Conservation (phyloP, 306 rosid genomes). For the Senna tora region DNA sequence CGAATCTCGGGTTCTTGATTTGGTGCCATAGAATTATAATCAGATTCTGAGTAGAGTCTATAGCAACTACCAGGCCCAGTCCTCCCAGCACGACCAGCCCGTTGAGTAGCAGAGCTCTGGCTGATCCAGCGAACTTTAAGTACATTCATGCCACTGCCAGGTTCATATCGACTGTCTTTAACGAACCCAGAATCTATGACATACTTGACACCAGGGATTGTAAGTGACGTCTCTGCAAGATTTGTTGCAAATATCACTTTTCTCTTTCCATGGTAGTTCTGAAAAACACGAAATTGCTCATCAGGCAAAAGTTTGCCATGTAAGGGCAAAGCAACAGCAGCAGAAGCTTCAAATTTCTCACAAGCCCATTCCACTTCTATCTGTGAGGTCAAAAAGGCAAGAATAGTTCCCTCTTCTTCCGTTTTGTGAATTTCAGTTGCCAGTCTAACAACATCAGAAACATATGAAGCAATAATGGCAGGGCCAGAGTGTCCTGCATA, state of each 20-base stretch:
- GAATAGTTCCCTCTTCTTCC: constrained; percentile 81
- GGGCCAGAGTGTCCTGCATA: constrained; percentile 46
- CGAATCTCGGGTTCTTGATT: constrained; percentile 96
- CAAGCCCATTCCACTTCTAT: constrained; percentile 97
- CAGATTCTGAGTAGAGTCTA: constrained; percentile 81
- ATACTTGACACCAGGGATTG: constrained; percentile 95
- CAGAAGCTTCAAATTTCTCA: constrained; percentile 63
- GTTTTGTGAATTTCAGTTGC: constrained; percentile 70
- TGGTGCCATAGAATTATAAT: constrained; percentile 65
- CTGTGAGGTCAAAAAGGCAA: constrained; percentile 94
- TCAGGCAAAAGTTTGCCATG: constrained; percentile 87
- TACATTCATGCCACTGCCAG: constrained; percentile 86
- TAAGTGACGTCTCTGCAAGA: constrained; percentile 93
- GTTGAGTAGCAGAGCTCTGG: constrained; percentile 90
- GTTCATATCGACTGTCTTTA: constrained; percentile 86
- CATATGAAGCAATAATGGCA: constrained; percentile 55
- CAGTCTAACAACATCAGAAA: constrained; percentile 65
- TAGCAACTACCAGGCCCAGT: constrained; percentile 91
- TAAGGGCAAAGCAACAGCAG: constrained; percentile 71
- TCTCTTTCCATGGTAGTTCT: constrained; percentile 66
- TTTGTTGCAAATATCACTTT: constrained; percentile 92
- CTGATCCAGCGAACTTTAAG: constrained; percentile 87
- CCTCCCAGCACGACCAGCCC: constrained; percentile 99
- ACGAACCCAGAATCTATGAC: constrained; percentile 86
- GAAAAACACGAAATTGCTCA: constrained; percentile 78